Evolutionary conservation across 208 protist species (phyloP), one percentile per base, ranked within the genome.

Genomic region (Acanthamoeba healyi): DNA sequence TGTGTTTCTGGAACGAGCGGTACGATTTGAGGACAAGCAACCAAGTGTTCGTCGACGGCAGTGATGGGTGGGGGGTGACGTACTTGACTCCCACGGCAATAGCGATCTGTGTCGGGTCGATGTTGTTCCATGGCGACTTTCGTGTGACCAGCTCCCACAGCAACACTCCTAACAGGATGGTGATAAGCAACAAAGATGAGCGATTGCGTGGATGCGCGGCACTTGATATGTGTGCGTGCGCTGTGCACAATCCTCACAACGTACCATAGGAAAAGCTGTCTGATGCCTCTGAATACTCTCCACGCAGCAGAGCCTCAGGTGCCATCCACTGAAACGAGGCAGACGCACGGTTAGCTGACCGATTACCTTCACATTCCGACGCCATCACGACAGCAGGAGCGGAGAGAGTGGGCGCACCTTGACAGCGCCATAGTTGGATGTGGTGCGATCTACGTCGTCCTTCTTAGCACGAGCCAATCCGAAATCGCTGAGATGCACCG

Each of bases 251-350:
- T n/a, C n/a, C n/a, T n/a, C n/a, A n/a, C n/a, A n/a, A n/a, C n/a
- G n/a, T 44, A 91, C 65, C 88, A 63, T 44, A 93, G 58, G 88
- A 93, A 56, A 93, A 93, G 88, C 44, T 36, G 26, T 93, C 88
- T 22, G 88, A 93, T 4, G 88, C 88, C 46, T 93, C 88, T 19
- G 88, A 93, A 24, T 93, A 91, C 26, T 91, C 84, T 58, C 84
- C 58, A 9, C 84, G 88, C 56, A 81, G 26, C 5, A 93, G 38
- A 4, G 88, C 56, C 63, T 93, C 88, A 1, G 88, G 88, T 17
- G 88, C 56, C 88, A 93, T 93, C 88, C 88, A 93, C 88, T 93
- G 29, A n/a, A n/a, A n/a, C n/a, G n/a, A n/a, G n/a, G n/a, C n/a
- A 26, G 29, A 40, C n/a, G n/a, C n/a, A n/a, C n/a, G n/a, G n/a